Evolutionary conservation across 2,329 filamentous ascomycete genomes (phyloP), one percentile per base, ranked within the genome.

Genomic region (Calonectria pauciramosa): DNA sequence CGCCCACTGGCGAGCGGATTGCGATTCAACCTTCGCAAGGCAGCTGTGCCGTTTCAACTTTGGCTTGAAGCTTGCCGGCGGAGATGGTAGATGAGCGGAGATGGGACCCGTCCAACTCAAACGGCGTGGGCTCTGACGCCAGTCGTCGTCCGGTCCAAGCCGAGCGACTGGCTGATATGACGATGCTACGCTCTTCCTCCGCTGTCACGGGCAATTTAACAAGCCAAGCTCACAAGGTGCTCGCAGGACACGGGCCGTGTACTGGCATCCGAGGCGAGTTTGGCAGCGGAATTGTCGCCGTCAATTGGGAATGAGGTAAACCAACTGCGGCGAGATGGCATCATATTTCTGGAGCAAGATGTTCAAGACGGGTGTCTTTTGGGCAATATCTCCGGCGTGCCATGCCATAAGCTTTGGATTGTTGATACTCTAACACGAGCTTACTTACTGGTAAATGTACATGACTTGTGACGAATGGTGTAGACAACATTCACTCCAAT

Each of bases 101-200:
- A 72, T 69, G 76, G 71, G 72, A 67, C 70, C 70, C 34, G 64
- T 78, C 70, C 70, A 73, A 77, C 77, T 73, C 64, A 76, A 81
- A 78, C 76, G 71, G 77, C 68, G 63, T 65, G 72, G 76, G 75
- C 73, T 69, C 77, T 71, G 72, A 67, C 79, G 77, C 79, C 77
- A 77, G 70, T 72, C 73, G 60, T 38, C 41, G 75, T 75, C 60
- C 69, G 67, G 34, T 64, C 44, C 36, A 60, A 66, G 49, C 49
- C 65, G 64, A 71, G 34, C 51, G 70, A 73, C 44, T 65, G 49
- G 64, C 52, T 51, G 36, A 18, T 34, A 59, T 26, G 67, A 51
- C 52, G 38, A 20, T 59, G 49, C 38, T 51, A 28, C 49, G 23
- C 16, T 56, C 30, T 32, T 44, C 34, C 30, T 26, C 36, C 51